Evolutionary conservation across 805 yeast genomes (phyloP).

Genomic region (Cyberlindnera subsufficiens): DNA sequence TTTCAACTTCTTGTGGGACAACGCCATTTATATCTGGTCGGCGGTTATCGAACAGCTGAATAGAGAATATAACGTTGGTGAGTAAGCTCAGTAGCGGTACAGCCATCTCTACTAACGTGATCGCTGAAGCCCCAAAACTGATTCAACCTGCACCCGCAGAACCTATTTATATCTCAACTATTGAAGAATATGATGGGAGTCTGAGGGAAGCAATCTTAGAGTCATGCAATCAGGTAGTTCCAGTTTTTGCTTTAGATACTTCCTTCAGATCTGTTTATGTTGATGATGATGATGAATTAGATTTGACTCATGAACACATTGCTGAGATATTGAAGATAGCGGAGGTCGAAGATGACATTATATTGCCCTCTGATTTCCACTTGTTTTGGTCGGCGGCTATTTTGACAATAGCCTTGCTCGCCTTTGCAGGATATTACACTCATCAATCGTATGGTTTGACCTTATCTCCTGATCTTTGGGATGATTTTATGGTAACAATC

Average conservation of each 20-base stretch:
- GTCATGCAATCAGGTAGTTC: background rate
- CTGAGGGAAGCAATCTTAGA: background rate
- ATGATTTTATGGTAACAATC: background rate
- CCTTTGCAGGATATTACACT: background rate
- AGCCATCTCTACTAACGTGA: background rate
- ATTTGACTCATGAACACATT: background rate
- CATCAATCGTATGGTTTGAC: background rate
- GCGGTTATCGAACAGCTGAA: constrained; percentile 2
- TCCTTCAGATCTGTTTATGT: background rate
- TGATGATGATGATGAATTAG: background rate
- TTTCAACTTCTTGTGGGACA: constrained; percentile 1
- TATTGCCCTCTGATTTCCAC: too few species aligned
- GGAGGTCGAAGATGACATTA: background rate
- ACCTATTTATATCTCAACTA: background rate
- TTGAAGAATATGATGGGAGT: background rate
- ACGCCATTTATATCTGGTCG: constrained; percentile 1
- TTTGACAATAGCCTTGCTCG: background rate
- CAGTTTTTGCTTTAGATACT: background rate
- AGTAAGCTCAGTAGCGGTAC: background rate
- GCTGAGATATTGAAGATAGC: background rate
- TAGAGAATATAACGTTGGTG: background rate
- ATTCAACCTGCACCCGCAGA: background rate
- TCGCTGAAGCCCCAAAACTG: constrained; percentile 1
- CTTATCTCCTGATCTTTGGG: background rate
- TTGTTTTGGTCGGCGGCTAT: background rate